Evolutionary conservation across 495 filamentous ascomycete species (phyloP).

Genomic region (Aspergillus homomorphus): DNA sequence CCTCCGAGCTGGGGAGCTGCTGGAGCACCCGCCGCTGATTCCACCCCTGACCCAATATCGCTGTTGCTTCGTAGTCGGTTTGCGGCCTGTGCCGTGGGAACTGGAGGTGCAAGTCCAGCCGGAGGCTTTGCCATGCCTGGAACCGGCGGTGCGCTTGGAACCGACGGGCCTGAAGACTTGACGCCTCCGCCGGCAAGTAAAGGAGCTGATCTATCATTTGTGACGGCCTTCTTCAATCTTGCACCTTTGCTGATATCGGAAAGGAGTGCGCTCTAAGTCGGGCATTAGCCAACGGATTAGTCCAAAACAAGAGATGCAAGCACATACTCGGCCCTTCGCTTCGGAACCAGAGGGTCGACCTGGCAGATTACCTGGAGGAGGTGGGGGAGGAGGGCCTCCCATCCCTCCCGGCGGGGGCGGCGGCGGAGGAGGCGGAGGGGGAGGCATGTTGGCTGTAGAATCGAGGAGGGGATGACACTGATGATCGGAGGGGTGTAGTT

Average conservation of each 20-base stretch:
- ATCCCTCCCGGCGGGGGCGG: conserved; percentile 58
- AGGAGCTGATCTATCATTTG: conserved; percentile 93
- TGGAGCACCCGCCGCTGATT: conserved; percentile 42
- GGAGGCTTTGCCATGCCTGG: conserved; percentile 64
- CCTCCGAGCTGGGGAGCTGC: conserved; percentile 81
- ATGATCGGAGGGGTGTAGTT: conserved; percentile 13
- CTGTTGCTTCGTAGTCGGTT: conserved; percentile 79
- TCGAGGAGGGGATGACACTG: conserved; percentile 5
- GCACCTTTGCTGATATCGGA: conserved; percentile 83
- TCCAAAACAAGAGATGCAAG: not conserved
- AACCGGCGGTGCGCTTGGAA: conserved; percentile 77
- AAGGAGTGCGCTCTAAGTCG: conserved; percentile 74
- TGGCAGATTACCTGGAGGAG: conserved; percentile 52
- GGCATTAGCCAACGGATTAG: conserved; percentile 30
- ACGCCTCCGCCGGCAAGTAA: conserved; percentile 55
- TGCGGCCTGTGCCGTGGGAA: conserved; percentile 51
- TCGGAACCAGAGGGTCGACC: conserved; percentile 44
- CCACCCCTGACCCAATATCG: conserved; percentile 54
- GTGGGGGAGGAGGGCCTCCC: conserved; percentile 70
- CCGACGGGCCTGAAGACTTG: conserved; percentile 53
- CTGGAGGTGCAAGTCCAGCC: conserved; percentile 70
- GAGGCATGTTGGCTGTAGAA: conserved; percentile 50
- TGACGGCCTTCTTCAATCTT: conserved; percentile 79
- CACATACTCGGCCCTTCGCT: conserved; percentile 56
- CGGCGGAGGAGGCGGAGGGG: conserved; percentile 70